Conservation (phyloP, 2,329 filamentous ascomycete species). For the Sporothrix brasiliensis region DNA sequence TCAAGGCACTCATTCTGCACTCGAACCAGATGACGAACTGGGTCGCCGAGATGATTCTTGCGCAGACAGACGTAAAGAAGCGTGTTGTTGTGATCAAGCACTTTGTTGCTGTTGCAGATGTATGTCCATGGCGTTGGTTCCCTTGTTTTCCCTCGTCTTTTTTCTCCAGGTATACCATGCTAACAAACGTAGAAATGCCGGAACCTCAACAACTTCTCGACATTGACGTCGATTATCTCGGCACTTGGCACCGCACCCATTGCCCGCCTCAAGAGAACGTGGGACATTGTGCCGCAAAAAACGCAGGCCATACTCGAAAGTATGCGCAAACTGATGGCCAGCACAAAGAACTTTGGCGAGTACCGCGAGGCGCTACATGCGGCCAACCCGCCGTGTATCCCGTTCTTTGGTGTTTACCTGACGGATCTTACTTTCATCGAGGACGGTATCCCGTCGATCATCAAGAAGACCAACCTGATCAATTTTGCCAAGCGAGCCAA, state of each 20-base stretch:
- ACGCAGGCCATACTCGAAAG: conserved; percentile 79
- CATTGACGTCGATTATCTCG: conserved; percentile 95
- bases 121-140: conserved; percentile 50
- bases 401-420: conserved; percentile 96
- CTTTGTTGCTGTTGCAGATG: conserved; percentile 94
- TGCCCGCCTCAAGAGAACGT: conserved; percentile 88
- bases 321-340: conserved; percentile 94
- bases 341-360: conserved; percentile 96
- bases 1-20: conserved; percentile 94
- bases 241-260: conserved; percentile 93
- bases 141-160: background rate
- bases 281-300: conserved; percentile 87
- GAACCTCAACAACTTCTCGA: conserved; percentile 91
- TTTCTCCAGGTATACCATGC: background rate
- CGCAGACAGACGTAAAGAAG: conserved; percentile 91
- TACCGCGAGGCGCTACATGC: conserved; percentile 91
- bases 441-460: conserved; percentile 90
- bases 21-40: conserved; percentile 99
- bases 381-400: conserved; percentile 94
- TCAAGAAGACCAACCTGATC: conserved; percentile 95
- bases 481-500: conserved; percentile 99
- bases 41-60: conserved; percentile 98
- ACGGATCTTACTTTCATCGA: conserved; percentile 98
- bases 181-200: conserved; percentile 79
- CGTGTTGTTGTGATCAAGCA: conserved; percentile 97